Percentiles rank a stretch among this genome's conserved stretches.
phyloP scores from a whole-genome alignment of 2,329 filamentous ascomycete species.

The Pseudogymnoascus sp. region DNA sequence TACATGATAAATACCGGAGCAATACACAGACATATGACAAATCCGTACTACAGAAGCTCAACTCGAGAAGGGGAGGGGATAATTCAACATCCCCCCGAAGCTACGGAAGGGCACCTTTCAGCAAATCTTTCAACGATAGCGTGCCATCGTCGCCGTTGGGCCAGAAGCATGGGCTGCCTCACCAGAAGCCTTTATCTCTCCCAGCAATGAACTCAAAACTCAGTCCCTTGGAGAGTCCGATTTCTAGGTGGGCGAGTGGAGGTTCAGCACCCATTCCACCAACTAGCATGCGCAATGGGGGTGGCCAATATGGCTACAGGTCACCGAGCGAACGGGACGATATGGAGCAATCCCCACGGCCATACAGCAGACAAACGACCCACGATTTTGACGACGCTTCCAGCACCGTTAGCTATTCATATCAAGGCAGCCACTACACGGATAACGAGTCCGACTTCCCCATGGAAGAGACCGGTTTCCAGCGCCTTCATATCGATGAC shows the following conservation, averaged over 20 bases:
- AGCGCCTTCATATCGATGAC: slow-evolving; percentile 44
- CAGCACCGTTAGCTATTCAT: slow-evolving; percentile 41
- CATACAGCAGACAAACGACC: slow-evolving; percentile 26
- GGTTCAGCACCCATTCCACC: slow-evolving; percentile 24
- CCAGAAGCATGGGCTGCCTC: slow-evolving; percentile 23
- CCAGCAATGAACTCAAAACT: slow-evolving; percentile 24
- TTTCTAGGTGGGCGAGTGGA: slow-evolving; percentile 25
- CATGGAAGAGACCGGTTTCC: slow-evolving; percentile 45
- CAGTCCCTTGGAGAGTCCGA: slow-evolving; percentile 23
- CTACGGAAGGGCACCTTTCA: slow-evolving; percentile 22
- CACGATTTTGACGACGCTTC: slow-evolving; percentile 39
- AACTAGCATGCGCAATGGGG: slow-evolving; percentile 18
- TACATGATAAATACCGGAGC: slow-evolving; percentile 27
- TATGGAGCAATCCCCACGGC: slow-evolving; percentile 24
- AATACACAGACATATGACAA: slow-evolving; percentile 31
- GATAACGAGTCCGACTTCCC: slow-evolving; percentile 35
- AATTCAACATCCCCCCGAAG: slow-evolving; percentile 26
- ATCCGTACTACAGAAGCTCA: slow-evolving; percentile 29
- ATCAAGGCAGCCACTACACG: slow-evolving; percentile 47
- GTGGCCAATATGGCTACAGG: slow-evolving; percentile 21
- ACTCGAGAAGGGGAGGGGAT: slow-evolving; percentile 24
- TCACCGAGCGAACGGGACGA: slow-evolving; percentile 25
- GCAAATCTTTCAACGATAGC: slow-evolving; percentile 25
- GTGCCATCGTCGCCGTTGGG: slow-evolving; percentile 27
- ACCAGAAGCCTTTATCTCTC: slow-evolving; percentile 28